phyloP scores from a whole-genome alignment of 2,329 filamentous ascomycete genomes.

The Penicillium brasilianum region DNA sequence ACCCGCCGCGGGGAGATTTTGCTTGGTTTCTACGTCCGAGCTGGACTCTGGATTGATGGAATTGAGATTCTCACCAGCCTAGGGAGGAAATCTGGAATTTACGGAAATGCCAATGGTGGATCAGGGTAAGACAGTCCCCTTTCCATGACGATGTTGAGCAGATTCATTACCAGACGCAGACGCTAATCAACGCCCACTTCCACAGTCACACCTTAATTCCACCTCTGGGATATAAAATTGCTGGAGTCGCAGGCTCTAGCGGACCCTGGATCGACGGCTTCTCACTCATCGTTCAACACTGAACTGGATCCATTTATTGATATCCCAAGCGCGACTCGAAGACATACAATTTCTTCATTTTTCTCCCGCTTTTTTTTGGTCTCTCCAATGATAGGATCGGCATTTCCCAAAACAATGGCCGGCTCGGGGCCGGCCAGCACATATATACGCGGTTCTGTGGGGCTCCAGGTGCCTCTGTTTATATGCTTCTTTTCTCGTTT shows the following conservation, averaged over 20 bases:
- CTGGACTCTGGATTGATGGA: slow-evolving; percentile 81
- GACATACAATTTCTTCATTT: not conserved
- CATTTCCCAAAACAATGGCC: slow-evolving; percentile 14
- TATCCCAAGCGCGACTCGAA: not conserved
- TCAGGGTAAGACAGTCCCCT: slow-evolving; percentile 70
- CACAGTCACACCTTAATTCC: slow-evolving; percentile 83
- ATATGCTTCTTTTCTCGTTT: slow-evolving; percentile 21
- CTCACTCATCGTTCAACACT: slow-evolving; percentile 76
- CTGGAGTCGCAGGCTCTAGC: slow-evolving; percentile 82
- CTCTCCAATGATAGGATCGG: slow-evolving; percentile 8
- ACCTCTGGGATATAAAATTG: slow-evolving; percentile 85
- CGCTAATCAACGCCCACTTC: not conserved
- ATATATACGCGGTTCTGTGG: slow-evolving; percentile 22
- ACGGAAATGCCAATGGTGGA: slow-evolving; percentile 79
- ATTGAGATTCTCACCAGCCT: slow-evolving; percentile 88
- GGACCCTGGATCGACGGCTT: slow-evolving; percentile 84
- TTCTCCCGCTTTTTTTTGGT: not conserved
- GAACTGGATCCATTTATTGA: slow-evolving; percentile 32
- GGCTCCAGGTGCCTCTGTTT: slow-evolving; percentile 19
- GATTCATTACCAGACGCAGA: not conserved
- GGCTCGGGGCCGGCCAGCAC: slow-evolving; percentile 17
- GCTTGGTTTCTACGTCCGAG: slow-evolving; percentile 81
- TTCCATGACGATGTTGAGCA: not conserved
- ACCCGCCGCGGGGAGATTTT: slow-evolving; percentile 83
- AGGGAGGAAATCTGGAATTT: slow-evolving; percentile 83